These are phyloP conservation scores for Plasmodium ovale DNA, from an alignment of 169 alveolate species.

Conservation along the genomic window DNA sequence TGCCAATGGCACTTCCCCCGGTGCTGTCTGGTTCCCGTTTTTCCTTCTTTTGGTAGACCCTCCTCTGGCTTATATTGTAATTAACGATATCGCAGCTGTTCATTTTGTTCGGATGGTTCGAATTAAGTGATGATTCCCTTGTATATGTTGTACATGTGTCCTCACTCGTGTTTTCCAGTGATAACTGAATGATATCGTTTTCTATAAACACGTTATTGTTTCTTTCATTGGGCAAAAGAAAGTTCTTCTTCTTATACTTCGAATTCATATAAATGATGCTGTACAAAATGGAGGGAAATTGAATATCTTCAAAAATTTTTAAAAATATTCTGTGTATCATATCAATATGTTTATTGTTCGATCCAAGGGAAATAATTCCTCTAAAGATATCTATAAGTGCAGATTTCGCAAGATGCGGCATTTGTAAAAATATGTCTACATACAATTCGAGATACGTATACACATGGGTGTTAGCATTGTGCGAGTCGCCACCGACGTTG, in stretches of 20 bases:
- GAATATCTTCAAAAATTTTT: conserved; percentile 42
- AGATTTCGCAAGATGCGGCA: conserved; percentile 68
- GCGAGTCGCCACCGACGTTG: neutral
- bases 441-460: conserved; percentile 66
- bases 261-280: conserved; percentile 30
- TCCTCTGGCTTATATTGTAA: neutral
- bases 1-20: no score
- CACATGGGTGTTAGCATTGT: conserved; percentile 14
- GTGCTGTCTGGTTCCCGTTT: neutral
- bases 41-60: conserved; percentile 13
- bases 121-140: conserved; percentile 67
- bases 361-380: conserved; percentile 11
- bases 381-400: conserved; percentile 44
- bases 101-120: neutral
- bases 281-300: conserved; percentile 67
- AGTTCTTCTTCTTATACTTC: conserved; percentile 38
- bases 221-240: conserved; percentile 39
- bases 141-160: conserved; percentile 75
- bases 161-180: conserved; percentile 72
- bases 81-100: neutral
- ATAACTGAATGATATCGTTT: conserved; percentile 66
- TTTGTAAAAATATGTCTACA: conserved; percentile 47
- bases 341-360: conserved; percentile 28
- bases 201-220: conserved; percentile 52
- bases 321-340: conserved; percentile 23